phyloP scores from a whole-genome alignment of 2,329 filamentous ascomycete genomes.

The Penicillium sp. region DNA sequence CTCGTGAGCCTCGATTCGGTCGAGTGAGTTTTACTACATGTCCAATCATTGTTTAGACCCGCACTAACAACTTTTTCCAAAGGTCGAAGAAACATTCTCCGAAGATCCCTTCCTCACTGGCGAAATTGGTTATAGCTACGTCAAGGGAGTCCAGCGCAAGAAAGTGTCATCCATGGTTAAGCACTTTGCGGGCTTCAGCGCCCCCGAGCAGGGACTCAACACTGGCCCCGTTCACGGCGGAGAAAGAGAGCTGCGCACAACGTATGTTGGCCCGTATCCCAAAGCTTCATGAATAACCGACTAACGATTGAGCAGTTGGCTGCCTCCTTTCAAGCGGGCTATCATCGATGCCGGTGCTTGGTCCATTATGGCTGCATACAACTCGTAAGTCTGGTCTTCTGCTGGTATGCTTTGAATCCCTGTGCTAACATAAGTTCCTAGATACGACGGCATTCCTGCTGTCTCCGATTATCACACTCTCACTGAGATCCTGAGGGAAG shows the following conservation, averaged over 20 bases:
- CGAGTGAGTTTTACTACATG: constrained; percentile 44
- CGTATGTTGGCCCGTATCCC: constrained; percentile 47
- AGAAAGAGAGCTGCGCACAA: constrained; percentile 55
- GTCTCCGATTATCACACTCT: constrained; percentile 65
- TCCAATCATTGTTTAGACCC: too few species aligned
- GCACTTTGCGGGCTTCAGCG: constrained; percentile 69
- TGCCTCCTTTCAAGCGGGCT: constrained; percentile 65
- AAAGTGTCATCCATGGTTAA: constrained; percentile 72
- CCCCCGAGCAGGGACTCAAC: constrained; percentile 71
- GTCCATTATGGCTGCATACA: constrained; percentile 72
- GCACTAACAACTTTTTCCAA: not conserved
- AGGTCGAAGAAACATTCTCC: constrained; percentile 68
- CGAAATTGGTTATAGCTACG: constrained; percentile 63
- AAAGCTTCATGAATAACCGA: not conserved
- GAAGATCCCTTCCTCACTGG: constrained; percentile 69
- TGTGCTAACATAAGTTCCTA: constrained; percentile 7
- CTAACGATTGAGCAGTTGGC: constrained; percentile 29
- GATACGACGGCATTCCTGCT: constrained; percentile 68
- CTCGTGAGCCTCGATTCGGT: constrained; percentile 68
- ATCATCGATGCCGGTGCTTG: constrained; percentile 69
- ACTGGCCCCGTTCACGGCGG: constrained; percentile 60
- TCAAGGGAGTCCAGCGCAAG: constrained; percentile 61
- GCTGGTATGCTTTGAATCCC: not conserved
- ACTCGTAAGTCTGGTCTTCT: constrained; percentile 46
- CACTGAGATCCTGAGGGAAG: constrained; percentile 65